Percentiles rank a stretch among this genome's conserved stretches.
Evolutionary conservation across 139 green algal species (phyloP).

Genomic region (Mesotaenium endlicherianum): DNA sequence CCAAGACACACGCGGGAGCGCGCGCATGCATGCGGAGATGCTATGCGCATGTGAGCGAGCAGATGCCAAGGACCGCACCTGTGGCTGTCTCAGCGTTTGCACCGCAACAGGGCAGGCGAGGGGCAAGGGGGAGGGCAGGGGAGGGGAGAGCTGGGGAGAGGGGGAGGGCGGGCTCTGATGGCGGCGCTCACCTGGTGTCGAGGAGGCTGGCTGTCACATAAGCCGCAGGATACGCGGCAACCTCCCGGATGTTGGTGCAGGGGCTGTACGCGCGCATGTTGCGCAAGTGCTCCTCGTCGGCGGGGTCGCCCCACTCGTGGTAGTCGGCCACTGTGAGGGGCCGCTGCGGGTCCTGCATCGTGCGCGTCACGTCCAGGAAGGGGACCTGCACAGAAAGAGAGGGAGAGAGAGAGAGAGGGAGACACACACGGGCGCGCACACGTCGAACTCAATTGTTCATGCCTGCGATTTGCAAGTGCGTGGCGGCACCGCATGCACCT

Average conservation of each 20-base stretch:
- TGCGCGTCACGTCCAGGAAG: conserved; percentile 53
- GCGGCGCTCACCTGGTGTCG: conserved; percentile 36
- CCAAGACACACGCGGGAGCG: too few relatives aligned
- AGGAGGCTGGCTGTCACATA: conserved; percentile 26
- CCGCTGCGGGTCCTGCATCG: conserved; percentile 52
- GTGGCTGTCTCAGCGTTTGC: too few relatives aligned
- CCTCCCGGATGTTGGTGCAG: conserved; percentile 28
- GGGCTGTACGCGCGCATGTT: conserved; percentile 16
- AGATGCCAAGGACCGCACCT: too few relatives aligned
- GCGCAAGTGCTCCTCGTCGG: neutral
- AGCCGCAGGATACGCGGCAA: conserved; percentile 17
- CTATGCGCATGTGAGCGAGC: too few relatives aligned
- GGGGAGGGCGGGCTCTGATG: neutral
- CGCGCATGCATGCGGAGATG: too few relatives aligned
- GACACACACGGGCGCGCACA: too few relatives aligned
- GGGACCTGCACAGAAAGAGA: conserved; percentile 36
- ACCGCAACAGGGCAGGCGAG: too few relatives aligned
- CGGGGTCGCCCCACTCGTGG: conserved; percentile 49
- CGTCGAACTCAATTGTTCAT: neutral
- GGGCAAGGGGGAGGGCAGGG: too few relatives aligned
- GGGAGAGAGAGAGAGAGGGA: neutral
- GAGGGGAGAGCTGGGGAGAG: neutral
- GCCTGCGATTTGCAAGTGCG: neutral
- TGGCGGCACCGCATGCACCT: neutral
- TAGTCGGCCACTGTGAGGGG: conserved; percentile 52